Evolutionary conservation across 768 basidiomycete species (phyloP), one percentile per base, ranked within the genome.

Genomic region (Suillus subaureus): DNA sequence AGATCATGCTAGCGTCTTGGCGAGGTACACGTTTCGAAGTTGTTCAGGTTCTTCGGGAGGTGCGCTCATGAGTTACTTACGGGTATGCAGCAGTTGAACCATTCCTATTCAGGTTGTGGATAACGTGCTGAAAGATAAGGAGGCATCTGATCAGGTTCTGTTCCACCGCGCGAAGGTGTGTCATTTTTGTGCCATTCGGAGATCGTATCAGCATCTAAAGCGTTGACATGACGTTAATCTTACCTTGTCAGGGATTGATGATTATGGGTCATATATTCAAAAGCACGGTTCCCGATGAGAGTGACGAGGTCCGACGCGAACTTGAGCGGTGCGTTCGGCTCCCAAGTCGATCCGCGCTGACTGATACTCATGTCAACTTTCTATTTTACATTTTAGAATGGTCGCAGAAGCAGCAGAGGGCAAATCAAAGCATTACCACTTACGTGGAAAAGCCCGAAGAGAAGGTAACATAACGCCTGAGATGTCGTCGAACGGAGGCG

Each of bases 1-100:
- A 93, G 89, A 95, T 97, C 74, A 86, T 99, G 80, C 88, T 99
- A 35, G 97, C 96, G 7, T 97, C 97, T 31, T 99, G 97, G 97
- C 89, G 96, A 65, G 97, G 97, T 16, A 97, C 96, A 4, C 88
- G 96, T 61, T 88, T 98, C 73, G 97, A 99, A 79, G 95, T 99
- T 49, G 86, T 92, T 26, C 92, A 94, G 71, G 94, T 98, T 16
- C 82, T 97, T 57, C 86, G 94, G 61, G 89, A 93, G 82, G 87
- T 82, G 55, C 58, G 71, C 40, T 8, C 26, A 12, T 42, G 26
- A 11, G 28, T 64, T 45, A 18, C 28, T 35, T n/a, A 26, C 31
- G 61, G 52, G 77, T 56, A 47, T 26, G 28, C 39, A 33, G 39
- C n/a, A 47, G 39, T 63, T 64, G 23, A 64, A 64, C 52, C 35